Conservation (phyloP, 345 rosid species). For the Crucihimalaya himalaica region DNA sequence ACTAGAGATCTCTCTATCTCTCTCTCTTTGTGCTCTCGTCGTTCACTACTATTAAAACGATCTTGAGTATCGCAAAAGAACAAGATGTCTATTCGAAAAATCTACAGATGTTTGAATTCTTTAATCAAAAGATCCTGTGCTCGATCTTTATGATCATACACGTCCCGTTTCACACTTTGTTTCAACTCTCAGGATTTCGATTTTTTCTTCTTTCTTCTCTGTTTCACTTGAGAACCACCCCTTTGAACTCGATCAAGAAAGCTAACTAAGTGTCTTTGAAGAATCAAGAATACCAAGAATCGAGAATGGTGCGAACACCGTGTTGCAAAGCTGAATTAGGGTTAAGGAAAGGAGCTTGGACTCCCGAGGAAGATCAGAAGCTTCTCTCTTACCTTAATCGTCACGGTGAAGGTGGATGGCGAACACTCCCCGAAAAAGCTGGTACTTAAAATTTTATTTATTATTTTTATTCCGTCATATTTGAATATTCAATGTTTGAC, state of each 20-base stretch:
- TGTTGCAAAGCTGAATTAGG: constrained; percentile 39
- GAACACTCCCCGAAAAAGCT: constrained; percentile 52
- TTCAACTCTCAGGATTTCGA: constrained; percentile 30
- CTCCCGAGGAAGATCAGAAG: constrained; percentile 52
- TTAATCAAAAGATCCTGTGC: constrained; percentile 44
- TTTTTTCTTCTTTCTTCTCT: neutral
- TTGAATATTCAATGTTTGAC: constrained; percentile 20
- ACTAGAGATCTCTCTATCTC: neutral
- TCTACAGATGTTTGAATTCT: constrained; percentile 37
- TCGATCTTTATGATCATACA: constrained; percentile 31
- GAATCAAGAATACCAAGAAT: neutral
- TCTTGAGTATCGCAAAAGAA: constrained; percentile 11
- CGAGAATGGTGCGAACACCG: constrained; percentile 48
- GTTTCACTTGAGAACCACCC: constrained; percentile 16
- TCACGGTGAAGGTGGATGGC: constrained; percentile 59
- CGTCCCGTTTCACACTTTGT: constrained; percentile 21
- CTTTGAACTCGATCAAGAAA: constrained; percentile 2
- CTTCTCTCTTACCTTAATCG: constrained; percentile 45
- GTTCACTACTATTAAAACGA: constrained; percentile 1
- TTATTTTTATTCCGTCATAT: neutral
- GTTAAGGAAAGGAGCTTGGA: constrained; percentile 57
- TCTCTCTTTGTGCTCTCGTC: constrained; percentile 4
- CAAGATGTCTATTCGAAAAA: constrained; percentile 38
- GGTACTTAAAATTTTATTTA: constrained; percentile 32
- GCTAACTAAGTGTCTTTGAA: neutral